Conservation (phyloP, 225 moss, liverwort and hornwort species). For the Climacium dendroides region DNA sequence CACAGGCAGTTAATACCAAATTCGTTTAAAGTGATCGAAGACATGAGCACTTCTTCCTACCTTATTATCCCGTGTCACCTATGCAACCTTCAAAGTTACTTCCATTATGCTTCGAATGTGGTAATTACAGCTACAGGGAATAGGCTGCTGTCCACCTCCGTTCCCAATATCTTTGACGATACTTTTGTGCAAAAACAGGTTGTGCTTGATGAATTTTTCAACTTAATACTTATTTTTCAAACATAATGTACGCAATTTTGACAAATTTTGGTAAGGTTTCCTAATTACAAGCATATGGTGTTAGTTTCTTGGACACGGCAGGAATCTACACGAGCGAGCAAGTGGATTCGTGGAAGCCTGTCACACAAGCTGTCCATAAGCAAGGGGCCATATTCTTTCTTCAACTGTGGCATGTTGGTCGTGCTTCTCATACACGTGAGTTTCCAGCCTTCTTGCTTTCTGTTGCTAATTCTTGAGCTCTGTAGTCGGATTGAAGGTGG, state of each 20-base stretch:
- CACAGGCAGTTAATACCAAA: neutral
- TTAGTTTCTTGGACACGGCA: neutral
- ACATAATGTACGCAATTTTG: neutral
- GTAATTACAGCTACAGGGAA: too few species aligned
- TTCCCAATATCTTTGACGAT: neutral
- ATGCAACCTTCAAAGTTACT: too few species aligned
- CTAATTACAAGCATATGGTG: neutral
- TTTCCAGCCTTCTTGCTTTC: neutral
- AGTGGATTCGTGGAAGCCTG: slow-evolving; percentile 9
- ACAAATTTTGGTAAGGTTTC: neutral
- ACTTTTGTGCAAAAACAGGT: neutral
- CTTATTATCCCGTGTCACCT: neutral
- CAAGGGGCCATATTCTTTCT: neutral
- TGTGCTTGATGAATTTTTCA: neutral
- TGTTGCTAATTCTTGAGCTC: neutral
- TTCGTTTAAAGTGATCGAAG: neutral
- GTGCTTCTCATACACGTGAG: slow-evolving; percentile 1
- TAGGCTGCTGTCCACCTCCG: neutral
- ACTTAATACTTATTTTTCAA: neutral
- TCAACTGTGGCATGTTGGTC: slow-evolving; percentile 2
- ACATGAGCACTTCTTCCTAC: neutral
- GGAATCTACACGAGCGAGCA: slow-evolving; percentile 8
- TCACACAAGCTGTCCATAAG: neutral
- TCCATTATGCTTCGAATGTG: neutral
- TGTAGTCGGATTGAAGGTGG: neutral